A percentile compares a stretch with the other conserved stretches of the same genome.
phyloP scores from a whole-genome alignment of 495 filamentous ascomycete species.

The Trichoderma erinaceum region DNA sequence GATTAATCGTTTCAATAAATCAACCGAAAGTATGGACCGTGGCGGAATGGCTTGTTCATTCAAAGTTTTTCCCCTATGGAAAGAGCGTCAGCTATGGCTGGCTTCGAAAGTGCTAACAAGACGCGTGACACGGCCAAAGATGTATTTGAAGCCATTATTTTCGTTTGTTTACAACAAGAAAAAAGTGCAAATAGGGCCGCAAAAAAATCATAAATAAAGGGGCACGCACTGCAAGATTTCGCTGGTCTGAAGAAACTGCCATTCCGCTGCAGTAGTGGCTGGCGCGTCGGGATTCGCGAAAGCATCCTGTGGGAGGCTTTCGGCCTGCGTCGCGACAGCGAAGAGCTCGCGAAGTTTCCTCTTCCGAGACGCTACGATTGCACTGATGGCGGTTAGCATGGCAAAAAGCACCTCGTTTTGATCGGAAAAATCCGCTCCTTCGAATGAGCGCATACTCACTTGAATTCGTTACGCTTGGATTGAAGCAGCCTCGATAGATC shows the following conservation, averaged over 20 bases:
- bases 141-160: conserved; percentile 15
- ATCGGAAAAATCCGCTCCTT: conserved; percentile 41
- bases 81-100: conserved; percentile 18
- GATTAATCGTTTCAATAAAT: conserved; percentile 29
- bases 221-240: conserved; percentile 69
- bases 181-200: conserved; percentile 21
- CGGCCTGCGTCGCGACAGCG: conserved; percentile 47
- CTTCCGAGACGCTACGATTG: conserved; percentile 70
- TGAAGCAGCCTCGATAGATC: conserved; percentile 50
- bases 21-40: conserved; percentile 27
- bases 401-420: conserved; percentile 35
- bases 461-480: conserved; percentile 46
- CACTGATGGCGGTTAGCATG: conserved; percentile 48
- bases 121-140: neutral
- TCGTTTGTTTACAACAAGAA: neutral
- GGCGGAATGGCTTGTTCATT: conserved; percentile 64
- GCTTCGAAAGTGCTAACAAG: conserved; percentile 5
- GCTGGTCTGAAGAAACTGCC: conserved; percentile 64
- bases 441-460: conserved; percentile 34
- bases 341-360: conserved; percentile 79
- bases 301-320: conserved; percentile 39
- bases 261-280: conserved; percentile 46
- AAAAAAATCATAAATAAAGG: conserved; percentile 17
- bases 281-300: conserved; percentile 40
- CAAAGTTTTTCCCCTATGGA: conserved; percentile 60